Evolutionary conservation across 2,329 filamentous ascomycete species (phyloP).

Genomic region (Apiospora hydei): DNA sequence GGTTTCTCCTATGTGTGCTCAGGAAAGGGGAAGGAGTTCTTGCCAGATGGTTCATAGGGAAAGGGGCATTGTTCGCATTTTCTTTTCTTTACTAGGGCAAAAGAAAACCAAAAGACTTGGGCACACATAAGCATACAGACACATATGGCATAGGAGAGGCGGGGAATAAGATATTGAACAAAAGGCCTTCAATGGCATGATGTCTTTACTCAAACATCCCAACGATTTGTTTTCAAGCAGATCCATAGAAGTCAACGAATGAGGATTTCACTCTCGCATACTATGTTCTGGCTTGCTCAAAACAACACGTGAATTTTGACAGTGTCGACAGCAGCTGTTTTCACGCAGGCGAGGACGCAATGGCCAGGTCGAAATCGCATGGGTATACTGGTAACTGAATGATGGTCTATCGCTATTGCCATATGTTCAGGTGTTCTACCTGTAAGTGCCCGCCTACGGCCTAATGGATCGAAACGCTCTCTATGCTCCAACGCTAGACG

Average conservation of each 20-base stretch:
- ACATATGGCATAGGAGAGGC: neutral
- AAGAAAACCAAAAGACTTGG: constrained; percentile 6
- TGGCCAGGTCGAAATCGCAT: neutral
- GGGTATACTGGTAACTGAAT: neutral
- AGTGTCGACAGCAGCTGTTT: neutral
- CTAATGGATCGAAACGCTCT: neutral
- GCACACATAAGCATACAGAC: neutral
- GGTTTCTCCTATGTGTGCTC: constrained; percentile 5
- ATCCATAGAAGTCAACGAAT: constrained; percentile 10
- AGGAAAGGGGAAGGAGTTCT: constrained; percentile 20
- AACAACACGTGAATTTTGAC: neutral
- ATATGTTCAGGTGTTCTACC: neutral
- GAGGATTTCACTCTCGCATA: neutral
- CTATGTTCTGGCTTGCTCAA: neutral
- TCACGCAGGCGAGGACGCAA: neutral
- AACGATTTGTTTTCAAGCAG: neutral
- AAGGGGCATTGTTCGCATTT: neutral
- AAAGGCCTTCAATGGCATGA: constrained; percentile 4
- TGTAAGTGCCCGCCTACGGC: neutral
- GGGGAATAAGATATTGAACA: neutral
- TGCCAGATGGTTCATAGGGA: constrained; percentile 2
- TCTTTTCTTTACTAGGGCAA: neutral
- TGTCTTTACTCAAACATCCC: neutral
- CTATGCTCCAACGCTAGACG: constrained; percentile 25
- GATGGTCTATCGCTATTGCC: neutral